Evolutionary conservation across 352 stramenopile species (phyloP), one percentile per base, ranked within the genome.

Genomic region (Phytophthora litchii): DNA sequence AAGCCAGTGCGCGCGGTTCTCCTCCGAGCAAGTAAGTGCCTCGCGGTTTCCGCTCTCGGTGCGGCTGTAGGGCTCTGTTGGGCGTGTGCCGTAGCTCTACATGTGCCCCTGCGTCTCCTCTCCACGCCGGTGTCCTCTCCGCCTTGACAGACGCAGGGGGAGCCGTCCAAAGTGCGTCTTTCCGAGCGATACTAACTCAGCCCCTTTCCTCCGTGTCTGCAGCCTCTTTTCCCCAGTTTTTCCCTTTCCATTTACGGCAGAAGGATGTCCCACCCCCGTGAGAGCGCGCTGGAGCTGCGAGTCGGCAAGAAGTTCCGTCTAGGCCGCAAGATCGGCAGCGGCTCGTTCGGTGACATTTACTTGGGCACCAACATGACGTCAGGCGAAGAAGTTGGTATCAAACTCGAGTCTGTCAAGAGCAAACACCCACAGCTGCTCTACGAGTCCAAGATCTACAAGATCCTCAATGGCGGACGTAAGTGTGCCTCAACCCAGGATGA

Each of bases 371-470:
- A 99, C 81, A 98, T 99, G 92, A 98, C 96, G n/a, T 98, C 95
- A n/a, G 96, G 91, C 44, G 88, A 97, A 69, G 90, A 99, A 74
- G 97, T 99, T 51, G 98, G 96, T 37, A 99, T 99, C 73, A 99
- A 99, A 80, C 86, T 99, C 21, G 97, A 99, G 77, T 97, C 85
- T 16, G 94, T 98, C 36, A 99, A 99, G 72, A 94, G 81, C 71
- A 97, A 97, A 66, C 98, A 98, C 76, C 98, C 97, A 3, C 98
- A 99, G 88, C 82, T 99, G 16, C 74, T 99, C 7, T 99, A 99
- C 72, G 98, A 99, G 74, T 98, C 94, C 57, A 99, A 99, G 87
- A 99, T 99, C 74, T 99, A 99, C 89, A 91, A 98, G 50, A 99
- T 99, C 63, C 83, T 99, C n/a, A 96, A 98, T 70, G 97, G 97